Conservation (phyloP, 1,284 basidiomycete species). For the Heterobasidion parviporum region DNA sequence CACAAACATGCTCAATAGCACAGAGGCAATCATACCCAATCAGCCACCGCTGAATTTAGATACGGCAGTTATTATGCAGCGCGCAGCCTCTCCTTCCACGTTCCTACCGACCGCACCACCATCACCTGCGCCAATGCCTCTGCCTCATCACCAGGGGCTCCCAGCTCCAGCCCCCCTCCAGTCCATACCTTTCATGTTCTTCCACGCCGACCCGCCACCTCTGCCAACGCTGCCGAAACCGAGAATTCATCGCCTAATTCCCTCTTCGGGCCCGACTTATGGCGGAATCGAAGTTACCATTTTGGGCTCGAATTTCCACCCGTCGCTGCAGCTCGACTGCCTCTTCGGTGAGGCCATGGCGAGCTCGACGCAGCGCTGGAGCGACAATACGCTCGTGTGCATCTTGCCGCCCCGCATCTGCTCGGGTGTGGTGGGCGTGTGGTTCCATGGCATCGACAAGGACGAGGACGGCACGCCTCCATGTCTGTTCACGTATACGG, state of each 20-base stretch:
- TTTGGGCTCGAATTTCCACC: constrained; percentile 84
- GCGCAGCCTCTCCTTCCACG: constrained; percentile 6
- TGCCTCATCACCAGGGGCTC: constrained; percentile 17
- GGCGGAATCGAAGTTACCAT: constrained; percentile 96
- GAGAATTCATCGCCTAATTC: constrained; percentile 80
- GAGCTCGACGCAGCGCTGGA: constrained; percentile 85
- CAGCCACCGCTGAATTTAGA: constrained; percentile 6
- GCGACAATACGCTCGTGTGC: constrained; percentile 91
- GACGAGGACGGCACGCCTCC: constrained; percentile 46
- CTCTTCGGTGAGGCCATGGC: constrained; percentile 84
- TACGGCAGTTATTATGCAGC: constrained; percentile 3
- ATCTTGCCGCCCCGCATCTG: constrained; percentile 78
- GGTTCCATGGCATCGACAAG: constrained; percentile 68
- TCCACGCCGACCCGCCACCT: constrained; percentile 39
- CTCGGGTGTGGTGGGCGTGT: constrained; percentile 88
- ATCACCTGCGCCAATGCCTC: constrained; percentile 12
- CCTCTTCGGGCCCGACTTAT: constrained; percentile 83
- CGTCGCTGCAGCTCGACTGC: constrained; percentile 62
- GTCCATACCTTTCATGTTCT: constrained; percentile 51
- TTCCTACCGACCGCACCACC: constrained; percentile 16
- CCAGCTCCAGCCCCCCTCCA: constrained; percentile 16
- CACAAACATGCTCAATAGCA: constrained; percentile 1
- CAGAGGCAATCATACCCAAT: constrained; percentile 3
- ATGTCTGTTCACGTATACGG: constrained; percentile 82
- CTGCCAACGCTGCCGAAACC: constrained; percentile 45